Evolutionary conservation across 495 filamentous ascomycete species (phyloP), one percentile per base, ranked within the genome.

Genomic region (Xylaria palmicola): DNA sequence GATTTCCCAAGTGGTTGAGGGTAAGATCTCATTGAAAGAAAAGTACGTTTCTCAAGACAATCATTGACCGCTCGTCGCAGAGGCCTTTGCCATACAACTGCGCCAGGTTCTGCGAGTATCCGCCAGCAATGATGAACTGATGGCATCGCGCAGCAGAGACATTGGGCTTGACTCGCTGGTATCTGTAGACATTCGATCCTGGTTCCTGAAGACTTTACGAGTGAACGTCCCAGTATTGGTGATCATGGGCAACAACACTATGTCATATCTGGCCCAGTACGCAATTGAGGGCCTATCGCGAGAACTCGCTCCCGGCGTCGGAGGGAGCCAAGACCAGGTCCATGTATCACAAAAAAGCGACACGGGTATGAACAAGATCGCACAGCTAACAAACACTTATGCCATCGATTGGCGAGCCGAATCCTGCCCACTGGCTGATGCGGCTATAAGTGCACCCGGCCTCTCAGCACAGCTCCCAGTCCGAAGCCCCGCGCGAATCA

Each of bases 181-280:
- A 7, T 65, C 74, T 4, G 66, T 78, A 19, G 72, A 74, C 27
- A 54, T 76, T 12, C 63, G 74, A 12, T 60, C 65, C 2, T 76
- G 75, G 74, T 74, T 75, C 44, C 37, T 72, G 37, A 74, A 69
- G 43, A 62, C 69, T 50, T 49, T 76, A 3, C 40, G 67, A 12
- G 62, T 63, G 3, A 67, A 76, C 62, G 45, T 78, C 3, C 75
- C 75, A 2, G 72, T 76, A 0, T 58, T 78, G 2, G 72, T 74
- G 56, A 65, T 74, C 22, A 37, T 77, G 7, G 53, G 68, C 13
- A 73, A 66, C 26, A 65, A 48, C 8, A 64, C 69, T 6, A 56
- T 70, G 26, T 40, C n/a, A 29, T 52, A 15, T 2, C 37, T 70
- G 4, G 26, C 62, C 1, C n/a, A 30, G 22, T 52, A 9, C 24